Conservation (phyloP, 768 basidiomycete species). For the Boletus huronensis region DNA sequence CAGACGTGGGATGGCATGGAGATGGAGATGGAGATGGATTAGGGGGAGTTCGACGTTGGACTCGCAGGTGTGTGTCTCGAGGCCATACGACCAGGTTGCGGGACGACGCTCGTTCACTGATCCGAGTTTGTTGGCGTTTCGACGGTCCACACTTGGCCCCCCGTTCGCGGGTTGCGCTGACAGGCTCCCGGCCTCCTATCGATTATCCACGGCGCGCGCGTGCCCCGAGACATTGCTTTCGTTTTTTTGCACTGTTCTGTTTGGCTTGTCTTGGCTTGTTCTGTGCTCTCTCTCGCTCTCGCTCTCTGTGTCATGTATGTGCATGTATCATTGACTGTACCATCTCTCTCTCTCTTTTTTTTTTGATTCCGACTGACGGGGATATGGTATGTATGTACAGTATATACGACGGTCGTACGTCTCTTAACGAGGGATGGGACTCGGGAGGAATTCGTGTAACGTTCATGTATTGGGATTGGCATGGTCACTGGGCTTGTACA, state of each 20-base stretch:
- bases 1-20: slow-evolving; percentile 43
- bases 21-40: slow-evolving; percentile 48
- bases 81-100: too few relatives aligned
- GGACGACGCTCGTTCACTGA: not conserved
- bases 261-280: not conserved
- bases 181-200: not conserved
- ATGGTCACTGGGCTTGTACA: too few relatives aligned
- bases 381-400: not conserved
- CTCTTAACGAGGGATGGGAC: not conserved
- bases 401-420: not conserved
- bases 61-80: too few relatives aligned
- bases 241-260: not conserved
- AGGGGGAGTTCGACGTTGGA: not conserved
- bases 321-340: not conserved
- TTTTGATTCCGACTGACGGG: too few relatives aligned
- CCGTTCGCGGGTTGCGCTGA: not conserved
- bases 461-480: too few relatives aligned
- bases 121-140: not conserved
- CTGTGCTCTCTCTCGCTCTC: not conserved
- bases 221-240: not conserved
- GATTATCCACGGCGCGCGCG: not conserved
- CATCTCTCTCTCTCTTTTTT: not conserved
- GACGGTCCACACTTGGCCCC: not conserved
- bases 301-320: not conserved
- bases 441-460: not conserved